These are phyloP conservation scores for Cladosporium sp. DNA, from an alignment of 2,329 filamentous ascomycete genomes.

Conservation along the genomic window DNA sequence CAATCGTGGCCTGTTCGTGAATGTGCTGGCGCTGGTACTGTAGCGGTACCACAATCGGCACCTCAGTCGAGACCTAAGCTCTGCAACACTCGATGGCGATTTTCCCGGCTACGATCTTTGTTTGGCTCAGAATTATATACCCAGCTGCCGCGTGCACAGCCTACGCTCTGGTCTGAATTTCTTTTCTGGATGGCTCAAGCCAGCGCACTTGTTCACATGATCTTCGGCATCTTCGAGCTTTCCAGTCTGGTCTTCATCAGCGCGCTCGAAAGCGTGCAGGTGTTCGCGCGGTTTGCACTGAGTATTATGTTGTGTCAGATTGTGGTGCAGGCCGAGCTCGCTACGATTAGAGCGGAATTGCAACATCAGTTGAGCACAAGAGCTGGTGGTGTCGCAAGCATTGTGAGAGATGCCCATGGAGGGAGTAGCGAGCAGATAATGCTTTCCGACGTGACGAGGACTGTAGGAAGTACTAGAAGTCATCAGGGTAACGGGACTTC, in stretches of 20 bases:
- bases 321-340: constrained; percentile 4
- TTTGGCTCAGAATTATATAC: not conserved
- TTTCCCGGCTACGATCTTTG: not conserved
- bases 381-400: not conserved
- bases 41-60: not conserved
- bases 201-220: constrained; percentile 3
- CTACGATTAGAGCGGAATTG: not conserved
- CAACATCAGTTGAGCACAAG: not conserved
- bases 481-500: not conserved
- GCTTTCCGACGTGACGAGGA: not conserved
- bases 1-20: not conserved
- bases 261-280: not conserved
- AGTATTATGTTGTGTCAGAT: constrained; percentile 5
- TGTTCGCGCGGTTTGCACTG: not conserved
- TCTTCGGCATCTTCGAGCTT: constrained; percentile 8
- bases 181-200: constrained; percentile 7
- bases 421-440: not conserved
- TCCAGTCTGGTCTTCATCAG: constrained; percentile 13
- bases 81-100: not conserved
- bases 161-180: not conserved
- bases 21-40: not conserved
- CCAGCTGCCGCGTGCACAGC: not conserved
- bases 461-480: not conserved
- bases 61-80: not conserved
- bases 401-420: not conserved